Percentiles rank a stretch among this genome's conserved stretches.
phyloP scores from a whole-genome alignment of 352 stramenopile genomes.

The Globisporangium abappressorium region DNA sequence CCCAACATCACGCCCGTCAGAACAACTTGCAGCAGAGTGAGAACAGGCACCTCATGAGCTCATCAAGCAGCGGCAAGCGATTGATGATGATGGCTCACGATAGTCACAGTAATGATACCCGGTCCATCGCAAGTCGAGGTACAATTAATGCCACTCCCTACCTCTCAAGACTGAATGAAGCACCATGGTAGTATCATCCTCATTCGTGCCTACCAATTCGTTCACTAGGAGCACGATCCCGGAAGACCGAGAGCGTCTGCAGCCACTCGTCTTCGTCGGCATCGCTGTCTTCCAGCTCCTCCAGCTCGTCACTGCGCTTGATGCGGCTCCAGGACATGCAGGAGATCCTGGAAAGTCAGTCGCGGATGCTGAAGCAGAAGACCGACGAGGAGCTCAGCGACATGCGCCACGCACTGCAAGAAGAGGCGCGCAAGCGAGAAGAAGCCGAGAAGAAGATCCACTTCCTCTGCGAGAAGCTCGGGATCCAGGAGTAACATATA shows the following conservation, averaged over 20 bases:
- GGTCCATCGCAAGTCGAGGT: conserved; percentile 1
- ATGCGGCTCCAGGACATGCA: conserved; percentile 36
- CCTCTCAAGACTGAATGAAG: too few relatives aligned
- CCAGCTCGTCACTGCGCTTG: conserved; percentile 22
- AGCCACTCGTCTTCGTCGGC: conserved; percentile 3
- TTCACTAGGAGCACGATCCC: neutral
- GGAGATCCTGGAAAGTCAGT: conserved; percentile 37
- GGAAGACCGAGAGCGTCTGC: conserved; percentile 9
- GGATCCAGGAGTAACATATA: conserved; percentile 20
- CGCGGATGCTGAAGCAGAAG: conserved; percentile 25
- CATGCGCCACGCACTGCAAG: conserved; percentile 25
- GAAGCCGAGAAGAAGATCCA: conserved; percentile 37
- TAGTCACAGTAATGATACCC: neutral
- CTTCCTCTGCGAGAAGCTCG: conserved; percentile 44
- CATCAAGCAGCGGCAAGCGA: conserved; percentile 12
- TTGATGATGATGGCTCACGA: neutral
- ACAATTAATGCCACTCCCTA: neutral
- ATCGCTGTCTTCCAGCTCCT: conserved; percentile 9
- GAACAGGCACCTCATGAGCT: neutral
- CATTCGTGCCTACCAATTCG: neutral
- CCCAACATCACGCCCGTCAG: conserved; percentile 38
- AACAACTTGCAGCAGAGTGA: conserved; percentile 10
- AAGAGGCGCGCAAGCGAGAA: conserved; percentile 37
- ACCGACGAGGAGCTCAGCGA: conserved; percentile 28
- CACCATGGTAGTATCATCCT: neutral